Evolutionary conservation across 208 protist genomes (phyloP).

Genomic region (Vickermania ingenoplastis): DNA sequence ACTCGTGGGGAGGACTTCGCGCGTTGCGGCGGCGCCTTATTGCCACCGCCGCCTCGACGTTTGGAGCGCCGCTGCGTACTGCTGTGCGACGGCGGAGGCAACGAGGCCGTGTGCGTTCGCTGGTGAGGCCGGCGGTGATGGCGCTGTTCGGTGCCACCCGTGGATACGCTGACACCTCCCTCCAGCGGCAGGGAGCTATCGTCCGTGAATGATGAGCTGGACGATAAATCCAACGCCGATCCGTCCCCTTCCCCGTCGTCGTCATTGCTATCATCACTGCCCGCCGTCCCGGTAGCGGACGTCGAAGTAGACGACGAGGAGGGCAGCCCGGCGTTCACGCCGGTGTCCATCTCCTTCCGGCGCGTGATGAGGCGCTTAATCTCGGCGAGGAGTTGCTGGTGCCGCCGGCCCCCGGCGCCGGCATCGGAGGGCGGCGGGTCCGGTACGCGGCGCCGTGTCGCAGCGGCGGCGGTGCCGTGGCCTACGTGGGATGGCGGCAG

Average conservation of each 20-base stretch:
- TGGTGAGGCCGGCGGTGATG: neutral
- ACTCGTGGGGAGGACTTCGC: no score
- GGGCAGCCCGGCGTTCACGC: conserved; percentile 22
- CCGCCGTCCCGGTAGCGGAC: neutral
- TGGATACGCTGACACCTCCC: neutral
- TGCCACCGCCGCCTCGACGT: neutral
- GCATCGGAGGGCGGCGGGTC: neutral
- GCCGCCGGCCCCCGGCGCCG: neutral
- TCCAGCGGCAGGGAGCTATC: neutral
- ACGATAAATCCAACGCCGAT: no score
- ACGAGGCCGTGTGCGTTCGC: neutral
- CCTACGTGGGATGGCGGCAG: neutral
- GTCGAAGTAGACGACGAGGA: neutral
- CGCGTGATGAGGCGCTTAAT: conserved; percentile 16
- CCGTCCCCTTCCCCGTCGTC: no score
- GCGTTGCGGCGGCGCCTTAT: neutral
- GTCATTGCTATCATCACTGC: neutral
- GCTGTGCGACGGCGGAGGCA: neutral
- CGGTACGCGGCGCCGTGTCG: neutral
- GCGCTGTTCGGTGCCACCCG: neutral
- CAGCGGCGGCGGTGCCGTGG: neutral
- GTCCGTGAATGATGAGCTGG: neutral
- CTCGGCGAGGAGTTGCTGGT: conserved; percentile 17
- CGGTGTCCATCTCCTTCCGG: conserved; percentile 4
- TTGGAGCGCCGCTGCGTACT: neutral